Conservation (phyloP, 73 alveolate genomes). For the Tetrahymena elliotti region DNA sequence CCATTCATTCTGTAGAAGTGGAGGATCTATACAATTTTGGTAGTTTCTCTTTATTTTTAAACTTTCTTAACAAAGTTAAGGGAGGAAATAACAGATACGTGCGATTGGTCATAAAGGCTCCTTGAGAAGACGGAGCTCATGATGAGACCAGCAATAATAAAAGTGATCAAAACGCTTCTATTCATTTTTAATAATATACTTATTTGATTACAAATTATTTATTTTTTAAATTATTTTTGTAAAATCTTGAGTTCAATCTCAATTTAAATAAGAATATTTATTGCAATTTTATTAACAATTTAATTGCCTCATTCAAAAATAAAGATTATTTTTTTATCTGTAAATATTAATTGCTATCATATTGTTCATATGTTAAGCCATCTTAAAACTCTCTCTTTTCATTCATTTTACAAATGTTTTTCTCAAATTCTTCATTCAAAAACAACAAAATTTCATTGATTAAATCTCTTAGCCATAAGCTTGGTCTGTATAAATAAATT, state of each 20-base stretch:
- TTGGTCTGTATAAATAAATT: not conserved
- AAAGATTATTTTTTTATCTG: too few species aligned
- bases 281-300: not conserved
- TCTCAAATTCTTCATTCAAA: too few species aligned
- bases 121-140: constrained; percentile 6
- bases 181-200: not conserved
- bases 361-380: not conserved
- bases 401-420: not conserved
- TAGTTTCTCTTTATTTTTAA: constrained; percentile 37
- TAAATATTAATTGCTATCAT: not conserved
- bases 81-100: constrained; percentile 28
- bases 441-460: not conserved
- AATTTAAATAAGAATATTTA: not conserved
- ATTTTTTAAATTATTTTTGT: not conserved
- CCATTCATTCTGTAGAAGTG: constrained; percentile 40
- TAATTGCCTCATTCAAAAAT: not conserved
- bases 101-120: constrained; percentile 18
- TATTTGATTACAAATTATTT: not conserved
- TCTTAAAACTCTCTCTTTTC: not conserved
- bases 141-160: not conserved
- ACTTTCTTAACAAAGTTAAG: constrained; percentile 43
- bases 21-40: constrained; percentile 41
- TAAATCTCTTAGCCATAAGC: not conserved
- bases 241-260: not conserved
- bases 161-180: not conserved